These are phyloP conservation scores for Cicer yamashitae DNA, from an alignment of 306 rosid species.

Conservation along the genomic window DNA sequence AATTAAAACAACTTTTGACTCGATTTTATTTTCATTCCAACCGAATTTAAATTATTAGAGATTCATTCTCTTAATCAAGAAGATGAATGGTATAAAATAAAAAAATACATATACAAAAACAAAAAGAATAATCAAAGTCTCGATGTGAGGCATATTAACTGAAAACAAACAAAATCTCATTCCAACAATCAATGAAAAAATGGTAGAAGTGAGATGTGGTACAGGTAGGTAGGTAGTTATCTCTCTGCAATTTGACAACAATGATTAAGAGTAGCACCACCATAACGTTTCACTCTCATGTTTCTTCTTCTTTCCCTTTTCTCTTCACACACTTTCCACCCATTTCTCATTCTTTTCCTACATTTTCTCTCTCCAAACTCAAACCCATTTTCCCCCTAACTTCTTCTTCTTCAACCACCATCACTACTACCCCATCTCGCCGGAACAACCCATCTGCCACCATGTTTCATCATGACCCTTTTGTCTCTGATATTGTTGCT, in stretches of 20 bases:
- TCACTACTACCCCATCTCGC: constrained; percentile 19
- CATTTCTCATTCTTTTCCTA: constrained; percentile 28
- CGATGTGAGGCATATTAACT: neutral
- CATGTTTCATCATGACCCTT: constrained; percentile 63
- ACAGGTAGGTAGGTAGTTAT: neutral
- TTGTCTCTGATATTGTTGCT: constrained; percentile 72
- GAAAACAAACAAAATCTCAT: neutral
- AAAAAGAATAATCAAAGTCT: too few species aligned
- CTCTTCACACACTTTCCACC: constrained; percentile 20
- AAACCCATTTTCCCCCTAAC: constrained; percentile 35
- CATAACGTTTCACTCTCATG: constrained; percentile 22
- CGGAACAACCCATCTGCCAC: constrained; percentile 45
- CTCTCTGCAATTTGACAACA: neutral
- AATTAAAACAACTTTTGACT: too few species aligned
- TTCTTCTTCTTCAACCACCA: constrained; percentile 12
- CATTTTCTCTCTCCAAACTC: constrained; percentile 14
- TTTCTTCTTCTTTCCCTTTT: constrained; percentile 40
- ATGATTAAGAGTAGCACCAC: constrained; percentile 2
- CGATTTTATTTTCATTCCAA: too few species aligned
- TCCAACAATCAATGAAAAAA: neutral
- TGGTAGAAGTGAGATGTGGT: neutral
- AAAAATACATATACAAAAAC: too few species aligned
- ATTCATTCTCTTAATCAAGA: too few species aligned
- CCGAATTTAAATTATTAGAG: too few species aligned
- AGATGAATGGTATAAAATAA: too few species aligned